Conservation (phyloP, 345 rosid genomes). For the Acer campestre region DNA sequence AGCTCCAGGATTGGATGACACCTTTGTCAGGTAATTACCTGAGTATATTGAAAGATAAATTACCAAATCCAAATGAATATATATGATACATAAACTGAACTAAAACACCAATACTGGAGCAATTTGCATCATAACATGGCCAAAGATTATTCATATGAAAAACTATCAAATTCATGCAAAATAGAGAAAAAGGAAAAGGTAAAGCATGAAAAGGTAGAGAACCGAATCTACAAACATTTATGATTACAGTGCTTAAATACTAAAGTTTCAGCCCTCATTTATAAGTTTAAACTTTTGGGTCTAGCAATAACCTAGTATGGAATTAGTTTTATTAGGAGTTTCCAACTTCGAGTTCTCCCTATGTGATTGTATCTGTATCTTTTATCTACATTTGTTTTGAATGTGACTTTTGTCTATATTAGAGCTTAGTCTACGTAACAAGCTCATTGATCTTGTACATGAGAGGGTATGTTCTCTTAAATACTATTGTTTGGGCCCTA, state of each 20-base stretch:
- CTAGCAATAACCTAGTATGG: no score
- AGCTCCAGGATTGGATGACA: conserved; percentile 85
- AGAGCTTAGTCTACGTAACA: not conserved
- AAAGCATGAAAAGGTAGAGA: not conserved
- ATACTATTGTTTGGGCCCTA: not conserved
- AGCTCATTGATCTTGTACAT: not conserved
- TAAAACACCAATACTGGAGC: not conserved
- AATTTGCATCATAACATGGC: not conserved
- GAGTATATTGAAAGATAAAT: conserved; percentile 23
- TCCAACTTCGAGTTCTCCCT: not conserved
- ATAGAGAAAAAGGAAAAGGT: not conserved
- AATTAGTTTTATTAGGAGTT: not conserved
- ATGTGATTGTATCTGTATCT: not conserved
- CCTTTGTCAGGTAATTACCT: conserved; percentile 88
- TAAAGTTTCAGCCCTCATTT: not conserved
- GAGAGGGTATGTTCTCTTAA: not conserved
- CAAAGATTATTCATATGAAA: not conserved
- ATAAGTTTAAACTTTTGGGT: not conserved
- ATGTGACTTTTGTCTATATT: not conserved
- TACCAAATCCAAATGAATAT: not conserved
- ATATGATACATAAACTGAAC: not conserved
- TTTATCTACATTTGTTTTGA: not conserved
- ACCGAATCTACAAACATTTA: not conserved
- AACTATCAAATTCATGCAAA: not conserved
- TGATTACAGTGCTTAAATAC: no score